Percentiles rank a stretch among this genome's conserved stretches.
Evolutionary conservation across 2,329 filamentous ascomycete species (phyloP).

Genomic region (Beauveria australis): DNA sequence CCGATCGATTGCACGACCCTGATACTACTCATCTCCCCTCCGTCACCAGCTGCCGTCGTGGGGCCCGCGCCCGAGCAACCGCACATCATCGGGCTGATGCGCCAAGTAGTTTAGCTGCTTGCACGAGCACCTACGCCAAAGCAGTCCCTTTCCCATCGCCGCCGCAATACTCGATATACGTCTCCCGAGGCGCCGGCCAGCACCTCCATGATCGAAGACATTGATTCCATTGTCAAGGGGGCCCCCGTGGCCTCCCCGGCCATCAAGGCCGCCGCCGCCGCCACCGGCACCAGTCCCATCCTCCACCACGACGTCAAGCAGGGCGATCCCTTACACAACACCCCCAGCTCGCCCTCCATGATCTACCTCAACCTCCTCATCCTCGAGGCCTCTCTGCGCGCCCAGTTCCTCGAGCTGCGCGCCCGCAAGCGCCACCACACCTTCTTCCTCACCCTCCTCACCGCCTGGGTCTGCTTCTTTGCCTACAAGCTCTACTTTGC

Average conservation of each 20-base stretch:
- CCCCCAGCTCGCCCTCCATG: conserved; percentile 87
- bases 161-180: neutral
- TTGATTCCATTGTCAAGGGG: conserved; percentile 94
- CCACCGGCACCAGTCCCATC: conserved; percentile 33
- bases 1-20: neutral
- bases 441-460: conserved; percentile 77
- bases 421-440: conserved; percentile 85
- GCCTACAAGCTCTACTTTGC: conserved; percentile 86
- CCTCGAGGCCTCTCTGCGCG: conserved; percentile 85
- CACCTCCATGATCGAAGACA: conserved; percentile 50
- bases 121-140: neutral
- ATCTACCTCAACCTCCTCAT: conserved; percentile 98
- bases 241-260: conserved; percentile 9
- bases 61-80: neutral
- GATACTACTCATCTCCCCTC: neutral
- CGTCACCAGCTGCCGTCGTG: neutral
- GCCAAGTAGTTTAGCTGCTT: neutral
- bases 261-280: conserved; percentile 16
- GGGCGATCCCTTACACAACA: conserved; percentile 65
- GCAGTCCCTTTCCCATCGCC: neutral
- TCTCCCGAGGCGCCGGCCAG: neutral
- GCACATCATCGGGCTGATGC: neutral
- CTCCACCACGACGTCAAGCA: conserved; percentile 36
- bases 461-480: conserved; percentile 75
- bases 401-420: conserved; percentile 85